These are phyloP conservation scores for Sporisorium sorghi DNA, from an alignment of 1,284 basidiomycete genomes.

Conservation along the genomic window DNA sequence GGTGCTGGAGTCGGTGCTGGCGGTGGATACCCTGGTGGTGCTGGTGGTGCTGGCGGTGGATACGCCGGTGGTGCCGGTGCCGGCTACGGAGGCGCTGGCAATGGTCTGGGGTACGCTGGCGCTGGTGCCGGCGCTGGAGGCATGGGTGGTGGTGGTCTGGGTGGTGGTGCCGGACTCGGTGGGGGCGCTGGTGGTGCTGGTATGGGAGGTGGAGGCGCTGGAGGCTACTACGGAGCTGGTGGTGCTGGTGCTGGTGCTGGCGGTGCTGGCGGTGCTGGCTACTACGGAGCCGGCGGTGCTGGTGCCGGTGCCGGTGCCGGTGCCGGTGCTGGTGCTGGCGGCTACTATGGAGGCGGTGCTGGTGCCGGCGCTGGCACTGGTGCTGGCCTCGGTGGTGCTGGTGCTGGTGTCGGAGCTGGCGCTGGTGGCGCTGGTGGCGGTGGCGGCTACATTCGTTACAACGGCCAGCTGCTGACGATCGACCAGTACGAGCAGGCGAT, in stretches of 20 bases:
- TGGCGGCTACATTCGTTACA: conserved; percentile 32
- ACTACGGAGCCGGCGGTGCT: too few relatives aligned
- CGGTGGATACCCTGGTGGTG: not conserved
- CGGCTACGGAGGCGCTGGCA: too few relatives aligned
- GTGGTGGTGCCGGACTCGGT: not conserved
- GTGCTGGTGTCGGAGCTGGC: conserved; percentile 1
- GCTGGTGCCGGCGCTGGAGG: too few relatives aligned
- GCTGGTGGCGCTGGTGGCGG: conserved; percentile 6
- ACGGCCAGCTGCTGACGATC: conserved; percentile 36
- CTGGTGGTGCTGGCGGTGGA: not conserved
- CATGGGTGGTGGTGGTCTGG: not conserved
- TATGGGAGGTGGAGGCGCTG: too few relatives aligned
- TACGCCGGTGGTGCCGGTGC: too few relatives aligned
- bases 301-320: conserved; percentile 8
- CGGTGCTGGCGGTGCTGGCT: too few relatives aligned
- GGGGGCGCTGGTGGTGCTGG: conserved; percentile 2
- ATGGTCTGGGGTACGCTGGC: conserved; percentile 5
- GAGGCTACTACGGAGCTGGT: too few relatives aligned
- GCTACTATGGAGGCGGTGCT: not conserved
- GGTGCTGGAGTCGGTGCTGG: conserved; percentile 6
- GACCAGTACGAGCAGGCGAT: conserved; percentile 30
- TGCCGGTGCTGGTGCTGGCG: conserved; percentile 5
- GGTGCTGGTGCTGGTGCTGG: too few relatives aligned
- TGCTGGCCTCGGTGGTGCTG: not conserved
- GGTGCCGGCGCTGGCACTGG: conserved; percentile 6